These are phyloP conservation scores for Mariannaea elegans DNA, from an alignment of 2,329 filamentous ascomycete genomes.

Conservation along the genomic window DNA sequence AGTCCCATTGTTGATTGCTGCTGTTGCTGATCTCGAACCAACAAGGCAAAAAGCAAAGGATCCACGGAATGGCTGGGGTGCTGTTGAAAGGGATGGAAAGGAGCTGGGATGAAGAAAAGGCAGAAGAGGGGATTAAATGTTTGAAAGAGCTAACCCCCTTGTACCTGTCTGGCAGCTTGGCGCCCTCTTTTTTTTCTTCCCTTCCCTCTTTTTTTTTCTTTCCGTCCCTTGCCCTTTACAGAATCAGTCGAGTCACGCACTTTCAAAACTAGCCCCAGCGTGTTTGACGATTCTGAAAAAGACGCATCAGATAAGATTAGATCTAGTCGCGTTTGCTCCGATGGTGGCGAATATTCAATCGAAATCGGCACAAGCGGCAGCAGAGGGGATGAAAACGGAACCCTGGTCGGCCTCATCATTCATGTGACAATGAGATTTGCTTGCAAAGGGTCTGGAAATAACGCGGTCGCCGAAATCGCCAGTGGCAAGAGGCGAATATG, in stretches of 20 bases:
- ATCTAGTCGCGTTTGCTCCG: slow-evolving; percentile 10
- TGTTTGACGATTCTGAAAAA: slow-evolving; percentile 14
- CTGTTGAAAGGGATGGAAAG: too few species aligned
- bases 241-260: background rate
- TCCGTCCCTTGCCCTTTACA: background rate
- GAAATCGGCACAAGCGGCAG: slow-evolving; percentile 25
- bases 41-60: background rate
- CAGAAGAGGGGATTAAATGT: too few species aligned
- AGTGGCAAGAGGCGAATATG: too few species aligned
- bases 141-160: too few species aligned
- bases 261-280: too few species aligned
- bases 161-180: background rate
- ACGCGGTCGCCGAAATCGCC: background rate
- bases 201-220: background rate
- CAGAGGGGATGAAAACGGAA: slow-evolving; percentile 10
- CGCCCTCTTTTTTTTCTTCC: too few species aligned
- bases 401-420: background rate
- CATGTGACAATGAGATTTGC: slow-evolving; percentile 17
- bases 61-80: background rate
- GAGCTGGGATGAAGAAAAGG: too few species aligned
- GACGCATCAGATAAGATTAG: slow-evolving; percentile 37
- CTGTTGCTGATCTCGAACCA: background rate
- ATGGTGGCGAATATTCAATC: slow-evolving; percentile 2
- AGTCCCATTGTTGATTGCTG: slow-evolving; percentile 18
- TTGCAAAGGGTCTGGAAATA: too few species aligned